phyloP scores from a whole-genome alignment of 176 grass and related monocot species.

The Musa beccarii region DNA sequence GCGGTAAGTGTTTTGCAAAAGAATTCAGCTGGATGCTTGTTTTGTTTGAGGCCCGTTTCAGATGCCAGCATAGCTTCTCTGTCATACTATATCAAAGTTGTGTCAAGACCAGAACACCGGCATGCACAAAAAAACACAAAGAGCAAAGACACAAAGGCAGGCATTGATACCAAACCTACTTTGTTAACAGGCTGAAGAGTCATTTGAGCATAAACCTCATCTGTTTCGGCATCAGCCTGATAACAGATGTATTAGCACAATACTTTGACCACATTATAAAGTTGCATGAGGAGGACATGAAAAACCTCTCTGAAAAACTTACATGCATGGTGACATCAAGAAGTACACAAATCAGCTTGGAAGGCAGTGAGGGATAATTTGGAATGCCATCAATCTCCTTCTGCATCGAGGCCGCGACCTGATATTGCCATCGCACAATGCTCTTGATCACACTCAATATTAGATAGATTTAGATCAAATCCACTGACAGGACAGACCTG shows the following conservation, averaged over 20 bases:
- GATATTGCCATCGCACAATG: constrained; percentile 10
- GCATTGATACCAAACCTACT: constrained; percentile 26
- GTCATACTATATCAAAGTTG: constrained; percentile 52
- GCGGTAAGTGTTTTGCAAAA: constrained; percentile 95
- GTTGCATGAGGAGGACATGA: background rate
- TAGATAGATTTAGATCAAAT: background rate
- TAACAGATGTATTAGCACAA: constrained; percentile 5
- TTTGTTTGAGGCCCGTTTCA: constrained; percentile 92
- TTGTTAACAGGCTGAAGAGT: constrained; percentile 96
- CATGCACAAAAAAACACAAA: background rate
- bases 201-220: constrained; percentile 99
- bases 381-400: constrained; percentile 76
- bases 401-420: constrained; percentile 97
- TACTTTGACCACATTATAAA: background rate
- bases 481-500: constrained; percentile 39
- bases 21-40: constrained; percentile 88
- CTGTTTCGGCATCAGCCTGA: constrained; percentile 93
- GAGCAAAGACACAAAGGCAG: background rate
- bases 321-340: constrained; percentile 84
- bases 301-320: constrained; percentile 14
- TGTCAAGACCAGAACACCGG: constrained; percentile 22
- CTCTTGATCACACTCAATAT: background rate
- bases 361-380: constrained; percentile 80
- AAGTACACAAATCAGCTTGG: constrained; percentile 90
- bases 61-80: constrained; percentile 92